phyloP scores from a whole-genome alignment of 768 basidiomycete genomes.

The Phlebiopsis flavidoalba region DNA sequence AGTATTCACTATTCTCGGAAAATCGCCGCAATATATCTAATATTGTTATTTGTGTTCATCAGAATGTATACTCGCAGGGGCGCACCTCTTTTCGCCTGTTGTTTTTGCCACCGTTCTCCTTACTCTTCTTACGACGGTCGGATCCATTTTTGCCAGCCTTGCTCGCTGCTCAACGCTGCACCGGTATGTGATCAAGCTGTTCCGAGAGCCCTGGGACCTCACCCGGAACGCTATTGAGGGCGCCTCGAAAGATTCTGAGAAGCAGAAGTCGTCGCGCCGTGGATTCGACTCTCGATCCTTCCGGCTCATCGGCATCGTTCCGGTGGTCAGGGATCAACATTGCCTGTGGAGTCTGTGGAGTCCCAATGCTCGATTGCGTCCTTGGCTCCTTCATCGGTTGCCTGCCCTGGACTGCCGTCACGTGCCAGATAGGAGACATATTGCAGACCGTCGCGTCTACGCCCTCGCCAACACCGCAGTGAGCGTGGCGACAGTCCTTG shows the following conservation, averaged over 20 bases:
- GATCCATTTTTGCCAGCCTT: slow-evolving; percentile 79
- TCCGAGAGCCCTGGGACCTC: slow-evolving; percentile 81
- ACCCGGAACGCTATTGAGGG: slow-evolving; percentile 79
- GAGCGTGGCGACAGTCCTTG: slow-evolving; percentile 81
- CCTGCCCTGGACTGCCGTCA: slow-evolving; percentile 88
- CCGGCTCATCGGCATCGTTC: slow-evolving; percentile 87
- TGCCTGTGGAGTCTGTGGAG: slow-evolving; percentile 89
- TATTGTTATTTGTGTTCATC: slow-evolving; percentile 4
- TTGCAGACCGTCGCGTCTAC: slow-evolving; percentile 77
- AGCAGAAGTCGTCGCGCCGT: slow-evolving; percentile 50
- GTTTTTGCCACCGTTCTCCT: slow-evolving; percentile 75
- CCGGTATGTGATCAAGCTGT: slow-evolving; percentile 75
- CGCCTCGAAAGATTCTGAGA: slow-evolving; percentile 36
- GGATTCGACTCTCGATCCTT: slow-evolving; percentile 75
- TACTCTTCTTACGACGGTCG: slow-evolving; percentile 80
- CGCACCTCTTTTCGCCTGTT: slow-evolving; percentile 68
- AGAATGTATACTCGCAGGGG: slow-evolving; percentile 94
- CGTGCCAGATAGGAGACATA: slow-evolving; percentile 86
- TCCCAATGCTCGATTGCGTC: slow-evolving; percentile 67
- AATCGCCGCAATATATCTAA: not conserved
- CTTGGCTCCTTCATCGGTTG: slow-evolving; percentile 81
- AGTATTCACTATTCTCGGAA: not conserved
- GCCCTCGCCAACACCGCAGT: slow-evolving; percentile 64
- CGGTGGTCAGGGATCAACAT: slow-evolving; percentile 98
- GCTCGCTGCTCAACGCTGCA: slow-evolving; percentile 79